Evolutionary conservation across 2,329 filamentous ascomycete genomes (phyloP), one percentile per base, ranked within the genome.

Genomic region (Alternaria atra): DNA sequence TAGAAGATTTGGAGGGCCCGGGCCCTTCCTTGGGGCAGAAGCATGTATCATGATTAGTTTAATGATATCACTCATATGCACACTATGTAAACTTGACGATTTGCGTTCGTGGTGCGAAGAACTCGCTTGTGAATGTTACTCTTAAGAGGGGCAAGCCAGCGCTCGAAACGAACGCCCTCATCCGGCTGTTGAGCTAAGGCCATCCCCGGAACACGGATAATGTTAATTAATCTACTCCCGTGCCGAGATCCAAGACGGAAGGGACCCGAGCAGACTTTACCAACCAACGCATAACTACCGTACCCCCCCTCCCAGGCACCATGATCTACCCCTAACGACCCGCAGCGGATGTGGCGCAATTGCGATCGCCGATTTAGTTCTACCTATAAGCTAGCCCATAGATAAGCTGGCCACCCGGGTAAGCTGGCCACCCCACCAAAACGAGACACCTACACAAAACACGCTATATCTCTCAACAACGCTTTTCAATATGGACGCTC

Each of bases 361-460:
- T 50, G 32, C 46, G 13, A 50, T 50, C 46, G 32, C 46, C 46
- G 46, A 50, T 50, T 50, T 23, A 25, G 32, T 50, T 50, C 20
- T 37, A 20, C 32, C 46, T 27, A 27, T n/a, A n/a, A n/a, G n/a
- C n/a, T n/a, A n/a, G n/a, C n/a, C n/a, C n/a, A n/a, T n/a, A n/a
- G n/a, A n/a, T n/a, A n/a, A n/a, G n/a, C n/a, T n/a, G n/a, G n/a
- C n/a, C n/a, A n/a, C n/a, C n/a, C n/a, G n/a, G n/a, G n/a, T n/a
- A n/a, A n/a, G n/a, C n/a, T n/a, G n/a, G n/a, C n/a, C n/a, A n/a
- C n/a, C n/a, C n/a, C n/a, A n/a, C n/a, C n/a, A n/a, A n/a, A n/a
- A n/a, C n/a, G n/a, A n/a, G n/a, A n/a, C n/a, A n/a, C n/a, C n/a
- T n/a, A n/a, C n/a, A n/a, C n/a, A n/a, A n/a, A n/a, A n/a, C n/a